A percentile compares a stretch with the other conserved stretches of the same genome.
These are phyloP conservation scores for Ilex asprella DNA, from an alignment of 257 asterid genomes.

Conservation along the genomic window DNA sequence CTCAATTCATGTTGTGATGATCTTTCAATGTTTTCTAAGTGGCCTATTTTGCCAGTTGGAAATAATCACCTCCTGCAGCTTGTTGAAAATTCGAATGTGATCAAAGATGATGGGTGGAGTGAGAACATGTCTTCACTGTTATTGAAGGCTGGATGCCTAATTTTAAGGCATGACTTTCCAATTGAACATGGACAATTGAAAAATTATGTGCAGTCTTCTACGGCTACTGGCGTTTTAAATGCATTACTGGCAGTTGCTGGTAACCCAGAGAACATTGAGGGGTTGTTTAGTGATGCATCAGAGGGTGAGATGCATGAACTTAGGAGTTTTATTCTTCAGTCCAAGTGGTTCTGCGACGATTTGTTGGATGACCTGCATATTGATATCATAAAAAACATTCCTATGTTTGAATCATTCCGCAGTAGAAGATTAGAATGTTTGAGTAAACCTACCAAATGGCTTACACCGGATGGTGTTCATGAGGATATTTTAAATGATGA, in stretches of 20 bases:
- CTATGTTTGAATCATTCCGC: conserved; percentile 90
- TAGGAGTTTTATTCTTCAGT: conserved; percentile 87
- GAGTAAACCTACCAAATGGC: conserved; percentile 71
- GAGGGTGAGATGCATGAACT: conserved; percentile 86
- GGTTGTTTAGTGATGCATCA: conserved; percentile 54
- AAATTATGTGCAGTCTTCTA: conserved; percentile 70
- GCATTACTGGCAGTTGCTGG: conserved; percentile 63
- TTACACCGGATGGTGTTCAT: conserved; percentile 58
- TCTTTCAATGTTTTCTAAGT: conserved; percentile 71
- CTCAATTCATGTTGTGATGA: conserved; percentile 72
- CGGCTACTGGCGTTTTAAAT: conserved; percentile 71
- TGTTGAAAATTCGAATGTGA: conserved; percentile 73
- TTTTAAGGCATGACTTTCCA: conserved; percentile 65
- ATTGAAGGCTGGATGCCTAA: conserved; percentile 69
- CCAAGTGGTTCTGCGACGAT: conserved; percentile 79
- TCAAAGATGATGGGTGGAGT: conserved; percentile 94
- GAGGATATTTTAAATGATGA: conserved; percentile 74
- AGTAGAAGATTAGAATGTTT: conserved; percentile 69
- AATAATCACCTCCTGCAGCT: conserved; percentile 63
- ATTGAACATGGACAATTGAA: conserved; percentile 65
- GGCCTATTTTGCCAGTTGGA: conserved; percentile 96
- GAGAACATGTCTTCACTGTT: conserved; percentile 74
- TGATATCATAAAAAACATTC: conserved; percentile 59
- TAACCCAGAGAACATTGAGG: conserved; percentile 46
- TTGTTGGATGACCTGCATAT: conserved; percentile 45